Percentiles rank a stretch among this genome's conserved stretches.
These are phyloP conservation scores for Mycena vitilis DNA, from an alignment of 768 basidiomycete genomes.

Conservation along the genomic window DNA sequence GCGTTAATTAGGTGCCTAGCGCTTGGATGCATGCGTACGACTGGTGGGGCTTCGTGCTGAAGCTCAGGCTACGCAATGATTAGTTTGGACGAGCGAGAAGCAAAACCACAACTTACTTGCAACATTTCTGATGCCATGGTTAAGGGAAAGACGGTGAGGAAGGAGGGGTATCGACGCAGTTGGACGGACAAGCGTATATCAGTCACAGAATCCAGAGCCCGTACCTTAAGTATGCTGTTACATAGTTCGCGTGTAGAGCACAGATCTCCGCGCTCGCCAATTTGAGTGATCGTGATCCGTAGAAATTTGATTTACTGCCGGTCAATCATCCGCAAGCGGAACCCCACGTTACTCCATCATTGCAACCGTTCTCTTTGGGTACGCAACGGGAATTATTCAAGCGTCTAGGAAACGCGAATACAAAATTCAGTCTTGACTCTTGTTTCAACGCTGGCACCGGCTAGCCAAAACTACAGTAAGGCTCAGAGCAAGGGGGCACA, in stretches of 20 bases:
- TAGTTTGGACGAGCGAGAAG: not conserved
- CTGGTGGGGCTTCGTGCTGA: constrained; percentile 12
- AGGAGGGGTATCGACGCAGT: not conserved
- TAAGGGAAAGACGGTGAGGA: not conserved
- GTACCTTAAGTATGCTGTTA: too few species aligned
- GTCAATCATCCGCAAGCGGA: not conserved
- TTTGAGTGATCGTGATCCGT: constrained; percentile 25
- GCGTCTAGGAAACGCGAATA: too few species aligned
- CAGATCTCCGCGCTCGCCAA: constrained; percentile 7
- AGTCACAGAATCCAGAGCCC: too few species aligned
- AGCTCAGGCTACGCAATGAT: constrained; percentile 6
- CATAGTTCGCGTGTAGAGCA: too few species aligned
- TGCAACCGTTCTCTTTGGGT: too few species aligned
- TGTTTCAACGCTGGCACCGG: too few species aligned
- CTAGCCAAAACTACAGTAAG: too few species aligned
- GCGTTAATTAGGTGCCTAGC: not conserved
- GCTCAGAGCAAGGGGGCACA: too few species aligned
- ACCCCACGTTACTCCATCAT: too few species aligned
- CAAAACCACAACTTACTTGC: not conserved
- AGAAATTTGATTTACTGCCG: not conserved
- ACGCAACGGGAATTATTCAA: too few species aligned
- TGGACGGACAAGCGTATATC: not conserved
- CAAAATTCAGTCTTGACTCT: too few species aligned
- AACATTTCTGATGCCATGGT: constrained; percentile 7
- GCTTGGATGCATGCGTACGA: constrained; percentile 2